These are phyloP conservation scores for Paramecium tetraurelia DNA, from an alignment of 73 alveolate species.

Conservation along the genomic window DNA sequence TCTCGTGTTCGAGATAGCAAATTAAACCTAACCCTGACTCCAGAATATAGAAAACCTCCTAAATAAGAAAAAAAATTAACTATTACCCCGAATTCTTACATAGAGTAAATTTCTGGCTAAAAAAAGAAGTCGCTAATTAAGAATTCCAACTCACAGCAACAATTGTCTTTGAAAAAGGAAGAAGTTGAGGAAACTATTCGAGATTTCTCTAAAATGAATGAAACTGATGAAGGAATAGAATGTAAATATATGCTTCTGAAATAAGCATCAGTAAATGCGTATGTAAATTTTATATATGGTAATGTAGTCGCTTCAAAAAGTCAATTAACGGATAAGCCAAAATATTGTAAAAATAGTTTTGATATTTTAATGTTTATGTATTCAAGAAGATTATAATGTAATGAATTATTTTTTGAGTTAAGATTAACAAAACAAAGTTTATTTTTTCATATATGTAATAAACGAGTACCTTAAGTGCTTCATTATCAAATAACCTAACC, in stretches of 20 bases:
- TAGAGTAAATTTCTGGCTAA: neutral
- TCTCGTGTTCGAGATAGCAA: neutral
- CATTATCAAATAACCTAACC: too few species aligned
- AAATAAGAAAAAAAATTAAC: neutral
- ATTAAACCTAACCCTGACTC: neutral
- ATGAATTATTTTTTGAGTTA: too few species aligned
- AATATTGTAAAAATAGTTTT: neutral
- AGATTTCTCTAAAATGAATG: slow-evolving; percentile 51
- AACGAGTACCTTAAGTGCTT: too few species aligned
- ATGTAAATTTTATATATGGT: neutral
- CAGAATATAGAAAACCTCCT: neutral
- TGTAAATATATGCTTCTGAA: neutral
- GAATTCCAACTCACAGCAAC: neutral
- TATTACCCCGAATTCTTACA: neutral
- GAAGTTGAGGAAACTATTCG: slow-evolving; percentile 20
- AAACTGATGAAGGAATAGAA: neutral
- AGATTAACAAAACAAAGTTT: too few species aligned
- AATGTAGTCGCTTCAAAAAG: neutral
- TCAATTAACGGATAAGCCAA: neutral
- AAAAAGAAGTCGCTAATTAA: neutral
- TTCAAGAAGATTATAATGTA: neutral
- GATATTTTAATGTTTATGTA: neutral
- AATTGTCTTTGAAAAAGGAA: neutral
- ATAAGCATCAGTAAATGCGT: slow-evolving; percentile 17
- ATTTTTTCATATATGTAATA: too few species aligned